These are phyloP conservation scores for Megacollybia marginata DNA, from an alignment of 768 basidiomycete genomes.

Conservation along the genomic window DNA sequence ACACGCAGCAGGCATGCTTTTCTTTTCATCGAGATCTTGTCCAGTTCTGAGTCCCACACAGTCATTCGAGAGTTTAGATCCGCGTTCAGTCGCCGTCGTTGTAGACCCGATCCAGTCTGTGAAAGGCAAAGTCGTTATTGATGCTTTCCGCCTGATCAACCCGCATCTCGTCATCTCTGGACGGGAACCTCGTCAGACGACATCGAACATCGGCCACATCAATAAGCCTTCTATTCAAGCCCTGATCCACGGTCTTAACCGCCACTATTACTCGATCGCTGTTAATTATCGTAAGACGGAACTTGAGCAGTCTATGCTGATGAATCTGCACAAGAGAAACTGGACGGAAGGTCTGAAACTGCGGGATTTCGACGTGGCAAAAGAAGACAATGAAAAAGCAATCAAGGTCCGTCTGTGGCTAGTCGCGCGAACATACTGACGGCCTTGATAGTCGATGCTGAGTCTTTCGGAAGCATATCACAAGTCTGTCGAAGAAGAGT, in stretches of 20 bases:
- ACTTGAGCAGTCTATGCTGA: slow-evolving; percentile 95
- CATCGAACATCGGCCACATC: slow-evolving; percentile 96
- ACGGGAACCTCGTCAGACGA: slow-evolving; percentile 93
- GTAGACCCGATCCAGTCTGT: slow-evolving; percentile 99
- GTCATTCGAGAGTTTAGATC: slow-evolving; percentile 95
- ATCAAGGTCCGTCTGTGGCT: slow-evolving; percentile 69
- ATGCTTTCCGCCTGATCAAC: slow-evolving; percentile 96
- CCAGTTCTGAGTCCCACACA: slow-evolving; percentile 21
- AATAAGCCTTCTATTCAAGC: slow-evolving; percentile 99
- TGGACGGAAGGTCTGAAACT: slow-evolving; percentile 97
- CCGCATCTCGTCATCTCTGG: slow-evolving; percentile 86
- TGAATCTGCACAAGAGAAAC: slow-evolving; percentile 98
- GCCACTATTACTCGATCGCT: slow-evolving; percentile 96
- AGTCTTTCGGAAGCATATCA: slow-evolving; percentile 90
- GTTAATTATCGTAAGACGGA: slow-evolving; percentile 99
- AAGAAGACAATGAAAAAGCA: slow-evolving; percentile 83
- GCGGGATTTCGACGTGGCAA: slow-evolving; percentile 83
- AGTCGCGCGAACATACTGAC: slow-evolving; percentile 8
- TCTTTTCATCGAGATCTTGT: slow-evolving; percentile 7
- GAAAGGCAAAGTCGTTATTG: slow-evolving; percentile 97
- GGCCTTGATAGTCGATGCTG: slow-evolving; percentile 72
- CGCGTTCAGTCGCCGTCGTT: slow-evolving; percentile 93
- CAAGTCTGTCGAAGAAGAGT: slow-evolving; percentile 96
- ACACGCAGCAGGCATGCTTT: slow-evolving; percentile 83
- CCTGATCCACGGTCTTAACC: slow-evolving; percentile 93